A percentile compares a stretch with the other conserved stretches of the same genome.
These are phyloP conservation scores for Ceratocystis eucalypticola DNA, from an alignment of 2,329 filamentous ascomycete genomes.

Conservation along the genomic window DNA sequence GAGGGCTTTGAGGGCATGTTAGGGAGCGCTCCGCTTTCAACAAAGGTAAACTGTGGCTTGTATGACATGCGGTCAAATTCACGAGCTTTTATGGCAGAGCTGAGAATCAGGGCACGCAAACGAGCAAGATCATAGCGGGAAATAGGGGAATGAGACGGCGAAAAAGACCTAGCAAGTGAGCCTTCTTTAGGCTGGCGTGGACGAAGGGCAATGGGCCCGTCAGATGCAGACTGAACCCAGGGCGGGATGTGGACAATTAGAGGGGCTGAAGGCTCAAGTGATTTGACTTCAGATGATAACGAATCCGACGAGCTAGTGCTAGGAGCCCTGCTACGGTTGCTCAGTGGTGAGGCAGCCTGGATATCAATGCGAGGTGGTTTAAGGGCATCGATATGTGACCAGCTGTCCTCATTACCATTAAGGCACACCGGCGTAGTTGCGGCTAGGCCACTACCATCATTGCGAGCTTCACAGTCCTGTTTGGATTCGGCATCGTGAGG, in stretches of 20 bases:
- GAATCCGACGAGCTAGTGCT: conserved; percentile 7
- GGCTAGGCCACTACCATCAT: neutral
- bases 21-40: conserved; percentile 21
- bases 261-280: conserved; percentile 14
- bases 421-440: conserved; percentile 23
- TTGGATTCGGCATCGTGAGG: neutral
- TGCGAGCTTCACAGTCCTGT: neutral
- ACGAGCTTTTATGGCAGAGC: conserved; percentile 78
- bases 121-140: conserved; percentile 65
- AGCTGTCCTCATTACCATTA: conserved; percentile 27
- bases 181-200: conserved; percentile 14
- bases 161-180: neutral
- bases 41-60: conserved; percentile 30
- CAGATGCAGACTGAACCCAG: conserved; percentile 16
- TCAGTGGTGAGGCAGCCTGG: conserved; percentile 28
- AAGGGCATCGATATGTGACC: conserved; percentile 34
- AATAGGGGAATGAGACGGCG: conserved; percentile 27
- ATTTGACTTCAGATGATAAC: conserved; percentile 31
- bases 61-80: conserved; percentile 59
- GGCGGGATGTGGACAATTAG: conserved; percentile 10
- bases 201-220: conserved; percentile 20
- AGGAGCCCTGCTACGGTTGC: conserved; percentile 1
- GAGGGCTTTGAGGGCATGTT: conserved; percentile 5
- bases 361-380: conserved; percentile 39
- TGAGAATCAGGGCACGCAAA: conserved; percentile 62